Evolutionary conservation across 108 stramenopile species (phyloP), one percentile per base, ranked within the genome.

Genomic region (Cyclotella choctawhatcheeana): DNA sequence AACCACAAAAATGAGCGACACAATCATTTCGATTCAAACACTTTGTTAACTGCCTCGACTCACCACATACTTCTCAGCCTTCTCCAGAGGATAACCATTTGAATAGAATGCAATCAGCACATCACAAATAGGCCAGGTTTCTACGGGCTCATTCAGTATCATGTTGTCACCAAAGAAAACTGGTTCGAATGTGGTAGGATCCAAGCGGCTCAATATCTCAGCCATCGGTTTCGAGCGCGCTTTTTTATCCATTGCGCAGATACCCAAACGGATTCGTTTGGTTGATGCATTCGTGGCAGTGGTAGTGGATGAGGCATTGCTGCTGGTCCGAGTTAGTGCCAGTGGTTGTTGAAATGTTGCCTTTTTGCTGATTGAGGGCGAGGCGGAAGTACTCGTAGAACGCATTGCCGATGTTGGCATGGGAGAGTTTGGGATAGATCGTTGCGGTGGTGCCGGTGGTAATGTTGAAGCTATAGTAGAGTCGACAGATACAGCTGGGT

Each of bases 191-290:
- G 74, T 37, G 12, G 35, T 67, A 20, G 83, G 78, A 60, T 95
- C 92, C n/a, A 99, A 71, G 29, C 97, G 82, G 26, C 74, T 77
- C 0, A 98, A 81, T 58, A 99, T 99, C 53, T 98, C 97, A n/a
- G 82, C 88, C 99, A 99, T 99, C 56, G 98, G 97, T 73, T 98
- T 98, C 40, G 94, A 95, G 24, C 91, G 63, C 0, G 96, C 93
- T 67, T 95, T 96, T 67, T 94, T 99, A 63, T 97, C 97, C 93
- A 97, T 97, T 73, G 99, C 99, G 65, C 99, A 99, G 21, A 99
- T 93, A 0, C 99, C 99, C 2, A 99, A 62, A 34, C 82, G 84
- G 24, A 98, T 95, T 26, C 88, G 87, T 50, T 79, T 76, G 71
- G 37, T 18, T 18, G 62, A 24, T 48, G 26, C 22, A 20, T 44